These are phyloP conservation scores for Globisporangium paddicum DNA, from an alignment of 352 stramenopile genomes.

Conservation along the genomic window DNA sequence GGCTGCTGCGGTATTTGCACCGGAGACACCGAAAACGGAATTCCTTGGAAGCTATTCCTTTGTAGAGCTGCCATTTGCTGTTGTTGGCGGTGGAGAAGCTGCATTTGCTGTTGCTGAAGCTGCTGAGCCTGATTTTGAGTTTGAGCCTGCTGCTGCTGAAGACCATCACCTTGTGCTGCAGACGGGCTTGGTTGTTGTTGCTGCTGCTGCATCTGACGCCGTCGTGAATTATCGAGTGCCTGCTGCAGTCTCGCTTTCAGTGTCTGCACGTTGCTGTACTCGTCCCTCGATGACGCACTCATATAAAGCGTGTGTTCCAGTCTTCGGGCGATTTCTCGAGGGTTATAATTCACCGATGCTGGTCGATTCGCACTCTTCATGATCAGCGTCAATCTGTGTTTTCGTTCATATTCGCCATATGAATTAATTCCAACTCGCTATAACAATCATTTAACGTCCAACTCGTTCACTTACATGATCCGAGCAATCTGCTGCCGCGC, in stretches of 20 bases:
- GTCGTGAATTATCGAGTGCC: constrained; percentile 77
- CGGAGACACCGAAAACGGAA: constrained; percentile 45
- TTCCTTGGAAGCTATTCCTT: constrained; percentile 53
- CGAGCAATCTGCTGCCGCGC: constrained; percentile 82
- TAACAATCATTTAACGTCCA: background rate
- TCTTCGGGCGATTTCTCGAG: constrained; percentile 75
- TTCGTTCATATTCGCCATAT: constrained; percentile 1
- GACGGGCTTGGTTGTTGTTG: constrained; percentile 33
- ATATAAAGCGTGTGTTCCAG: constrained; percentile 87
- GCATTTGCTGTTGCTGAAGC: constrained; percentile 47
- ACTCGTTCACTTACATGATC: constrained; percentile 68
- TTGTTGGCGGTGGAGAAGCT: constrained; percentile 53
- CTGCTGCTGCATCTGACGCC: constrained; percentile 66
- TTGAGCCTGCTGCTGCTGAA: constrained; percentile 21
- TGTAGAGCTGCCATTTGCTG: constrained; percentile 77
- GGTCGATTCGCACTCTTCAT: constrained; percentile 88
- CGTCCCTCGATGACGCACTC: constrained; percentile 72
- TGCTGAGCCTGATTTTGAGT: constrained; percentile 33
- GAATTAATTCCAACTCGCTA: background rate
- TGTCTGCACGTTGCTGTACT: constrained; percentile 87
- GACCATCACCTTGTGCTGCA: constrained; percentile 12
- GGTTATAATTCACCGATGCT: constrained; percentile 87
- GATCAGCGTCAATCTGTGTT: constrained; percentile 77
- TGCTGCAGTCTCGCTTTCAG: constrained; percentile 80
- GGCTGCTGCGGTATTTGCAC: constrained; percentile 27